Evolutionary conservation across 23 red algal genomes (phyloP).

Genomic region (Agarophyton chilense): DNA sequence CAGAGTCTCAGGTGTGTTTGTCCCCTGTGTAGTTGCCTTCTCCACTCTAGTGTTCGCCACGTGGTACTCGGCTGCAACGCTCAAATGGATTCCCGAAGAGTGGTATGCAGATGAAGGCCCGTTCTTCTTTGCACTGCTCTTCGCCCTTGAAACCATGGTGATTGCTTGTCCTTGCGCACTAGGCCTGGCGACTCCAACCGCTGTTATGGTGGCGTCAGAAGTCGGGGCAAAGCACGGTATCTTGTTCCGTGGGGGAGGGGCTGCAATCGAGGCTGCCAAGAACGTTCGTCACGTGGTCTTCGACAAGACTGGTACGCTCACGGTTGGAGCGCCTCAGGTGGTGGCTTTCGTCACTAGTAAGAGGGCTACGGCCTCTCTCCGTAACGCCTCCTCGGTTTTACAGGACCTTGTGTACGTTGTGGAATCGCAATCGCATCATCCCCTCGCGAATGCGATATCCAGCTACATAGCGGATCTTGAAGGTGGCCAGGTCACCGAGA

Average conservation of each 20-base stretch:
- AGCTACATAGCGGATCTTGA: slow-evolving; percentile 37
- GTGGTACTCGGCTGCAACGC: slow-evolving; percentile 69
- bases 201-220: slow-evolving; percentile 88
- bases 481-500: slow-evolving; percentile 3
- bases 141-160: slow-evolving; percentile 89
- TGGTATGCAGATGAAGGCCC: slow-evolving; percentile 76
- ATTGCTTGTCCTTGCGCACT: slow-evolving; percentile 98
- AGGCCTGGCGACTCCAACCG: slow-evolving; percentile 96
- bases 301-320: slow-evolving; percentile 96
- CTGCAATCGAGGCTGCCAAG: slow-evolving; percentile 52
- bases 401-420: slow-evolving; percentile 55
- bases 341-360: slow-evolving; percentile 20
- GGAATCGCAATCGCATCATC: slow-evolving; percentile 77
- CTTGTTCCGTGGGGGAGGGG: slow-evolving; percentile 79
- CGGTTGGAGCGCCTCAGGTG: slow-evolving; percentile 58
- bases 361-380: neutral
- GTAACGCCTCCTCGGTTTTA: slow-evolving; percentile 29
- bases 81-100: slow-evolving; percentile 58
- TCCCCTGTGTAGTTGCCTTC: slow-evolving; percentile 76
- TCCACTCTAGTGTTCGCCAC: slow-evolving; percentile 64
- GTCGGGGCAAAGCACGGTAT: slow-evolving; percentile 70
- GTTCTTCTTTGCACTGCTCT: slow-evolving; percentile 90
- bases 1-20: slow-evolving; percentile 86
- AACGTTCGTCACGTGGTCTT: slow-evolving; percentile 67
- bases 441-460: slow-evolving; percentile 70